A percentile compares a stretch with the other conserved stretches of the same genome.
Conservation (phyloP, 73 alveolate genomes). For the Paramecium caudatum region DNA sequence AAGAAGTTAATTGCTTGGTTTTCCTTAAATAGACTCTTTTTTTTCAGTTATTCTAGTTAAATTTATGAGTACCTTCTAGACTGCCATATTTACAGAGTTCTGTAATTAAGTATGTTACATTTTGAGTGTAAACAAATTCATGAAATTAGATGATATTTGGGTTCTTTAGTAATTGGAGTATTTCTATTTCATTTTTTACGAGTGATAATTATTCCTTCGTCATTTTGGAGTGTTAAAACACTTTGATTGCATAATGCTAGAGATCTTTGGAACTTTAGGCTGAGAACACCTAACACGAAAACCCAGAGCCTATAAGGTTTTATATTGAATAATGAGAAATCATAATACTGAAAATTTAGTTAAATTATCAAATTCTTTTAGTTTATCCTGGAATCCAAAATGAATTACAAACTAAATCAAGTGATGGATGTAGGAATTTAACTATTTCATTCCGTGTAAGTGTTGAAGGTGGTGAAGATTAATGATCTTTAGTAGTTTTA, state of each 20-base stretch:
- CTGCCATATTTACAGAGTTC: conserved; percentile 57
- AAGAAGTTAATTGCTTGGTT: neutral
- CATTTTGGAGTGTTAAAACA: neutral
- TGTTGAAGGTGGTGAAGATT: neutral
- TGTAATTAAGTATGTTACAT: neutral
- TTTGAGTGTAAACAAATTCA: neutral
- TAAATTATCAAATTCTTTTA: no score
- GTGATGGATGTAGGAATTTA: conserved; percentile 21
- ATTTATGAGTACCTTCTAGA: neutral
- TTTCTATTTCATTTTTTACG: conserved; percentile 21
- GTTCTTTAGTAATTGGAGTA: neutral
- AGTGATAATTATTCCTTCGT: neutral
- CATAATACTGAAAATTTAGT: no score
- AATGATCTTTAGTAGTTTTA: neutral
- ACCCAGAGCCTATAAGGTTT: conserved; percentile 32
- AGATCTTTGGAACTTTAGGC: neutral
- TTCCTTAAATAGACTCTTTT: conserved; percentile 10
- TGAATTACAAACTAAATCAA: conserved; percentile 10
- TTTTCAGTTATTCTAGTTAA: conserved; percentile 40
- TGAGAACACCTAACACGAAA: conserved; percentile 11
- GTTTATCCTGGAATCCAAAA: conserved; percentile 64
- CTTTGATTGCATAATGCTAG: conserved; percentile 32
- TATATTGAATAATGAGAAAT: no score
- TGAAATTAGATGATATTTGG: neutral
- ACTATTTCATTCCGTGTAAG: conserved; percentile 27